phyloP scores from a whole-genome alignment of 306 rosid species.

The Quercus mongolica region DNA sequence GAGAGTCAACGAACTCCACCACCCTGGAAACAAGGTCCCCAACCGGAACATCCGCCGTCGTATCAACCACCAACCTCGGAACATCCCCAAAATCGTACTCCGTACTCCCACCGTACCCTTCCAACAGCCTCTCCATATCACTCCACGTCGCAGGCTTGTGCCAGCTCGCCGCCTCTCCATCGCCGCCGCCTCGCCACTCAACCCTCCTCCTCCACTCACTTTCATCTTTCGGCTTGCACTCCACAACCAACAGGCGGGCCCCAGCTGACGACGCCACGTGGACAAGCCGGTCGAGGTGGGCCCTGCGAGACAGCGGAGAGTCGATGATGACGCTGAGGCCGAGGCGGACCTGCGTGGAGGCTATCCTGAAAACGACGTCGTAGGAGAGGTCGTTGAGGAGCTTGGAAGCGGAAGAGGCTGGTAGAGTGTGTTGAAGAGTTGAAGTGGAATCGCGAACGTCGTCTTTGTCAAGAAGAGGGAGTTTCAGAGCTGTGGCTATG shows the following conservation, averaged over 20 bases:
- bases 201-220: constrained; percentile 53
- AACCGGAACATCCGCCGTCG: constrained; percentile 30
- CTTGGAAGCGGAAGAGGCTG: constrained; percentile 16
- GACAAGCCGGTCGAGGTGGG: constrained; percentile 53
- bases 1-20: constrained; percentile 38
- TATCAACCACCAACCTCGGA: constrained; percentile 50
- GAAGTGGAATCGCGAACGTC: constrained; percentile 49
- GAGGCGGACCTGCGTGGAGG: constrained; percentile 53
- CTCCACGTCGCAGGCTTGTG: constrained; percentile 72
- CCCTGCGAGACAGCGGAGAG: constrained; percentile 63
- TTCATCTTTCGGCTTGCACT: constrained; percentile 46
- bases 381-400: constrained; percentile 73
- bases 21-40: constrained; percentile 42
- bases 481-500: constrained; percentile 40
- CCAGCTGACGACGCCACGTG: constrained; percentile 3
- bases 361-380: constrained; percentile 38
- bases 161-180: constrained; percentile 7
- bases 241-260: constrained; percentile 40
- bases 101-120: constrained; percentile 57
- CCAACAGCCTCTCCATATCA: constrained; percentile 53
- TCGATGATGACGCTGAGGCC: constrained; percentile 63
- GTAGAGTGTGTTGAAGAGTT: constrained; percentile 12
- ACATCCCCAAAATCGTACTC: constrained; percentile 55
- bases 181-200: constrained; percentile 31
- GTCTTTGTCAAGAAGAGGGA: constrained; percentile 68